A percentile compares a stretch with the other conserved stretches of the same genome.
Conservation (phyloP, 2,329 filamentous ascomycete genomes). For the Nothopassalora personata region DNA sequence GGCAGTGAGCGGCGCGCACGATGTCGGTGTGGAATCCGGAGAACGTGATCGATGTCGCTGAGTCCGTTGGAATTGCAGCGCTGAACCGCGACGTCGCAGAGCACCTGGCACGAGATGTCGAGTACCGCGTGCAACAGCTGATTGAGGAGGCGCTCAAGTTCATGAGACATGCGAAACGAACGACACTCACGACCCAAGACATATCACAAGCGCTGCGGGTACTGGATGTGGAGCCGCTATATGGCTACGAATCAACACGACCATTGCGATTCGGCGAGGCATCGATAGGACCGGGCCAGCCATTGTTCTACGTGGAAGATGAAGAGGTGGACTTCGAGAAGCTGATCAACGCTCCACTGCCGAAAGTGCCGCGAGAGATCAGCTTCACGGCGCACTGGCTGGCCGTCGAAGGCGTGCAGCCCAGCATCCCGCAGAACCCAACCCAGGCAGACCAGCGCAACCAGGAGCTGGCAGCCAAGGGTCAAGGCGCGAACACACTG, state of each 20-base stretch:
- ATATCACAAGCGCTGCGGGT: constrained; percentile 78
- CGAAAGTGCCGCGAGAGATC: constrained; percentile 89
- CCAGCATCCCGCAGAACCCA: constrained; percentile 92
- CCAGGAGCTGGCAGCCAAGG: constrained; percentile 84
- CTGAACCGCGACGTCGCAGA: constrained; percentile 82
- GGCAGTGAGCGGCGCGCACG: neutral
- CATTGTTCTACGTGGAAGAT: constrained; percentile 94
- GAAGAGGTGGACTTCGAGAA: constrained; percentile 99
- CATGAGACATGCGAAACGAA: constrained; percentile 87
- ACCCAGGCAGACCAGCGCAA: constrained; percentile 67
- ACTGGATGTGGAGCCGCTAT: constrained; percentile 88
- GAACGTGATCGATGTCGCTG: constrained; percentile 91
- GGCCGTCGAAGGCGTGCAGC: constrained; percentile 94
- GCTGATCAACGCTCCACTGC: constrained; percentile 90
- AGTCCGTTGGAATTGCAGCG: constrained; percentile 81
- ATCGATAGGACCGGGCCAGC: constrained; percentile 85
- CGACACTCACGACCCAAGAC: constrained; percentile 82
- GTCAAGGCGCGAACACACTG: constrained; percentile 79
- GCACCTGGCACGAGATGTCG: constrained; percentile 84
- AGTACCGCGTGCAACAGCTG: constrained; percentile 90
- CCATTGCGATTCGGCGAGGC: constrained; percentile 90
- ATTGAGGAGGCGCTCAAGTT: constrained; percentile 91
- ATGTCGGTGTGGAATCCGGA: constrained; percentile 86
- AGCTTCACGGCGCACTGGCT: constrained; percentile 96
- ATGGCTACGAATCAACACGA: constrained; percentile 90